A percentile compares a stretch with the other conserved stretches of the same genome.
These are phyloP conservation scores for Stachybotrys echinatus DNA, from an alignment of 2,329 filamentous ascomycete genomes.

Conservation along the genomic window DNA sequence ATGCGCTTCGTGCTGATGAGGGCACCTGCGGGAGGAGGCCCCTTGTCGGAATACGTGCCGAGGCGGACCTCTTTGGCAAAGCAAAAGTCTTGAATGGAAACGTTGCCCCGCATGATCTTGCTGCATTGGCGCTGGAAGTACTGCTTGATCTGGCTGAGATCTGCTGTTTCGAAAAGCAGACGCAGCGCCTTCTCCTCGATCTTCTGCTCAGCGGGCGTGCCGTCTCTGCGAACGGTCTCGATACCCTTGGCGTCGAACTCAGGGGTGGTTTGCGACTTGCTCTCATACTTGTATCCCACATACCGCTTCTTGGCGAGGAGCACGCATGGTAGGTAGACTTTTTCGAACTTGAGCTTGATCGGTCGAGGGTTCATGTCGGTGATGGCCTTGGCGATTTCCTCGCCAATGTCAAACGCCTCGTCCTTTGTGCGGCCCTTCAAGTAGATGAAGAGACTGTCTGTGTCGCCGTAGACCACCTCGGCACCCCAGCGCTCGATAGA, in stretches of 20 bases:
- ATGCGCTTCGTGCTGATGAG: slow-evolving; percentile 82
- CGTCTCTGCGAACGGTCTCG: slow-evolving; percentile 91
- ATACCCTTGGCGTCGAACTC: slow-evolving; percentile 98
- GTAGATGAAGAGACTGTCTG: slow-evolving; percentile 88
- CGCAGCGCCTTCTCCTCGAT: slow-evolving; percentile 91
- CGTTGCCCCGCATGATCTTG: slow-evolving; percentile 84
- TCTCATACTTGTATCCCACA: slow-evolving; percentile 96
- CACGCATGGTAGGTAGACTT: slow-evolving; percentile 94
- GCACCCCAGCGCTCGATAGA: slow-evolving; percentile 83
- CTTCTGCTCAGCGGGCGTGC: slow-evolving; percentile 92
- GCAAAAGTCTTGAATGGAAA: slow-evolving; percentile 93
- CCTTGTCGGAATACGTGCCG: slow-evolving; percentile 75
- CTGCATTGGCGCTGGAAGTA: slow-evolving; percentile 88
- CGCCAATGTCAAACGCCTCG: slow-evolving; percentile 86
- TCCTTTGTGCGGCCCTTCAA: slow-evolving; percentile 81
- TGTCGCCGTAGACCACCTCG: slow-evolving; percentile 97
- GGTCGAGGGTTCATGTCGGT: slow-evolving; percentile 88
- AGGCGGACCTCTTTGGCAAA: slow-evolving; percentile 90
- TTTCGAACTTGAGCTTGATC: slow-evolving; percentile 96
- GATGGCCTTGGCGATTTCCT: slow-evolving; percentile 83
- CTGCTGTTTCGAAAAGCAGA: slow-evolving; percentile 82
- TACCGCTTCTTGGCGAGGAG: slow-evolving; percentile 96
- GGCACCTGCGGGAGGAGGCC: slow-evolving; percentile 77
- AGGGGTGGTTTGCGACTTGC: slow-evolving; percentile 65
- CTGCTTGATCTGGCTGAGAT: slow-evolving; percentile 79